These are phyloP conservation scores for Phyllosticta citriasiana DNA, from an alignment of 2,329 filamentous ascomycete genomes.

Conservation along the genomic window DNA sequence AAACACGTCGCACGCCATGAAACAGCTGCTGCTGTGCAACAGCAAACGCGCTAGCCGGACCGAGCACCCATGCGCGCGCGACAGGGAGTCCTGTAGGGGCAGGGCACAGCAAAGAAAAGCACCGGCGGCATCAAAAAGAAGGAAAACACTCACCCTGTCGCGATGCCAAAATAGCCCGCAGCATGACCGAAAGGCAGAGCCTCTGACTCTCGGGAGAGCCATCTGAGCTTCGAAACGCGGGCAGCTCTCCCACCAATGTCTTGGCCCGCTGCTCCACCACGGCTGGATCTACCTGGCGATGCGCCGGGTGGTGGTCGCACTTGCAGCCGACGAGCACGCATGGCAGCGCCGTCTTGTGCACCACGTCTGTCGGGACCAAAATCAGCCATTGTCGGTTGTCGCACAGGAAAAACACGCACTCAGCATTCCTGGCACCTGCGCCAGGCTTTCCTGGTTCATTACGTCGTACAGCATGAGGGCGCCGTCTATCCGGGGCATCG, in stretches of 20 bases:
- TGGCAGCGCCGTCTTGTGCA: conserved; percentile 63
- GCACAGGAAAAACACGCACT: conserved; percentile 48
- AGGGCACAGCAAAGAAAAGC: not conserved
- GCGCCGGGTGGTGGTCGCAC: conserved; percentile 65
- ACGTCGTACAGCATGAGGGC: conserved; percentile 84
- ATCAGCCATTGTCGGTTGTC: not conserved
- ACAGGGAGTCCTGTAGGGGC: not conserved
- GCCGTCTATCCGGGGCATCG: conserved; percentile 68
- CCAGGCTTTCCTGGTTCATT: conserved; percentile 64
- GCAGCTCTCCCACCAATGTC: conserved; percentile 51
- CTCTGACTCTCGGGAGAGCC: conserved; percentile 62
- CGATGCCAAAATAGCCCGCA: conserved; percentile 59
- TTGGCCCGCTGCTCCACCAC: conserved; percentile 55
- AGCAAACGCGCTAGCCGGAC: conserved; percentile 3
- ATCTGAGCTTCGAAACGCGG: conserved; percentile 63
- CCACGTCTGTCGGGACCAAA: conserved; percentile 31
- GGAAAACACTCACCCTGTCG: conserved; percentile 52
- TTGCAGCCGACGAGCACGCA: conserved; percentile 80
- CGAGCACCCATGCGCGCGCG: conserved; percentile 8
- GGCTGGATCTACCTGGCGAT: conserved; percentile 61
- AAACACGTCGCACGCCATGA: conserved; percentile 9
- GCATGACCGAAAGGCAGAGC: conserved; percentile 64
- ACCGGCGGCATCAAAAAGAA: not conserved
- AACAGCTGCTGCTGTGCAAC: conserved; percentile 7
- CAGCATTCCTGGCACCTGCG: conserved; percentile 63